Conservation (phyloP, 1,139 yeast species). For the Kazachstania sp. region DNA sequence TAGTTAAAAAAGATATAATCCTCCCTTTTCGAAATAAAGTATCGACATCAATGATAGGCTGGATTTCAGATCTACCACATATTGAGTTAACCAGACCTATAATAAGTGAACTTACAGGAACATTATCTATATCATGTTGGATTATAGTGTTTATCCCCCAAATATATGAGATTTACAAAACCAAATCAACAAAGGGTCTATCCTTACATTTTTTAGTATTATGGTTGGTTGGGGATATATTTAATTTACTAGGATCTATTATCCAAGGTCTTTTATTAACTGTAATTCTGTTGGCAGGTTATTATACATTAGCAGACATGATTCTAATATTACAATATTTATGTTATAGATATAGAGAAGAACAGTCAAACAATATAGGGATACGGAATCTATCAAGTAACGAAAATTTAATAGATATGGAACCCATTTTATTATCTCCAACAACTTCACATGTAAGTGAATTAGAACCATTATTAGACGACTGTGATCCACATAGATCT, state of each 20-base stretch:
- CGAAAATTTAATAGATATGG: constrained; percentile 2
- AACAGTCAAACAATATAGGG: constrained; percentile 41
- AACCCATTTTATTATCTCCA: constrained; percentile 4
- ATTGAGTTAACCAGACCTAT: constrained; percentile 62
- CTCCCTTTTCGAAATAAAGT: no score
- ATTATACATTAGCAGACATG: constrained; percentile 84
- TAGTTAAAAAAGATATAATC: no score
- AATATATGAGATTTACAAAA: constrained; percentile 76
- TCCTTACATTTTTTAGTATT: constrained; percentile 72
- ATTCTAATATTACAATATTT: constrained; percentile 75
- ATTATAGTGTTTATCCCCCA: constrained; percentile 96
- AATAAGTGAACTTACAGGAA: constrained; percentile 80
- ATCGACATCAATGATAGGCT: background rate
- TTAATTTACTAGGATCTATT: constrained; percentile 82
- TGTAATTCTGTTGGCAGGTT: constrained; percentile 82
- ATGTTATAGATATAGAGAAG: constrained; percentile 48
- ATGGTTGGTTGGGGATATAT: constrained; percentile 86
- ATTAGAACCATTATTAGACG: constrained; percentile 8
- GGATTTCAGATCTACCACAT: constrained; percentile 30
- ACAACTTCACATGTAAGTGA: constrained; percentile 4
- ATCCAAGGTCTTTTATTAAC: constrained; percentile 86
- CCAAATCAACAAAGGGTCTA: constrained; percentile 81
- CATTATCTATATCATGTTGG: constrained; percentile 95
- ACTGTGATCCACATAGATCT: background rate
- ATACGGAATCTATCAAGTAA: background rate